A percentile compares a stretch with the other conserved stretches of the same genome.
Conservation (phyloP, 345 rosid species). For the Euphorbia peplus region DNA sequence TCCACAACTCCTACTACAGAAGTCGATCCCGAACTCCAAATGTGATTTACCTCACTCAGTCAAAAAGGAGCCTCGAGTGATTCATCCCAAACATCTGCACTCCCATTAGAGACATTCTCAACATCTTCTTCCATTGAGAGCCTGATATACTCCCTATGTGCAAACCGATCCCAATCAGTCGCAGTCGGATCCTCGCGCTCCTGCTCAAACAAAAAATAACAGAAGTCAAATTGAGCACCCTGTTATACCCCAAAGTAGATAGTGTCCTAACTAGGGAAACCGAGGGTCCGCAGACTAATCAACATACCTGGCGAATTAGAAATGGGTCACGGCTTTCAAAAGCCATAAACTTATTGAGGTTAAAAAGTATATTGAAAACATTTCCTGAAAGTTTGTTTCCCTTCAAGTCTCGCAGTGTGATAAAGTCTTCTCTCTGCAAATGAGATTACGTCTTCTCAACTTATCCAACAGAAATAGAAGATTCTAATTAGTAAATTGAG, state of each 20-base stretch:
- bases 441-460: background rate
- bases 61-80: constrained; percentile 33
- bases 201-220: constrained; percentile 29
- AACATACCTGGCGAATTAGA: constrained; percentile 31
- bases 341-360: constrained; percentile 32
- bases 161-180: constrained; percentile 98
- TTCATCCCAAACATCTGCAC: constrained; percentile 33
- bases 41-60: constrained; percentile 14
- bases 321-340: constrained; percentile 35
- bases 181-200: constrained; percentile 88
- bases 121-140: constrained; percentile 38
- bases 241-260: background rate
- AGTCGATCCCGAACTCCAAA: background rate
- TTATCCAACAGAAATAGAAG: background rate
- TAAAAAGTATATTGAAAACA: constrained; percentile 32
- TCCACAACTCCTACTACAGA: background rate
- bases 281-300: background rate
- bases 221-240: background rate
- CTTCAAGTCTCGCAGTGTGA: constrained; percentile 30
- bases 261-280: background rate
- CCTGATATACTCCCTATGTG: constrained; percentile 54
- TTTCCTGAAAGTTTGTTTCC: constrained; percentile 29
- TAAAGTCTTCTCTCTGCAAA: constrained; percentile 26
- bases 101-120: constrained; percentile 32
- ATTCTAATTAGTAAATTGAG: background rate